Base-by-base conservation (phyloP, 2,329 filamentous ascomycete species). In the Chaetomiaceae sp. region DNA sequence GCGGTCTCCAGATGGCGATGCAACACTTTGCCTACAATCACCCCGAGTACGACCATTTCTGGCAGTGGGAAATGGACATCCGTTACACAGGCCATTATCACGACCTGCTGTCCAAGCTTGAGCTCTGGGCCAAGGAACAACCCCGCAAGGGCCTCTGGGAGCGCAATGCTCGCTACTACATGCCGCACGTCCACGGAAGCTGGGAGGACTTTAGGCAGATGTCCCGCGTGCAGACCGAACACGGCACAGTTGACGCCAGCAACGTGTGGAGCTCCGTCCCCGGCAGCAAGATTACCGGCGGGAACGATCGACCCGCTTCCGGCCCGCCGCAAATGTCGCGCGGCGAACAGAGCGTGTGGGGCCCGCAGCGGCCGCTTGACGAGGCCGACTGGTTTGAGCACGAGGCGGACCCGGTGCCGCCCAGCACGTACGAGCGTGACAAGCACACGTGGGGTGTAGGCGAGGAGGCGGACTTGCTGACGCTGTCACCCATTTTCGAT, bases 41-140 rank as follows among this genome's bases (percentile, higher is more conserved):
- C 65, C 86, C 87, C 1, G 89, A 95, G 63, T 95, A 90, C 60
- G 88, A 94, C 38, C 87, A 82, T 67, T 88, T 89, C 65, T 95
- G 89, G 89, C 87, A 95, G 56, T 94, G 89, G 87, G 89, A 95
- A 65, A 91, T 95, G 83, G 89, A 95, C 59, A 81, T 90, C 36
- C 83, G 88, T 24, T 95, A 94, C 64, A 93, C 86, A 0, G 88
- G 89, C 29, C 88, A 95, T 66, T 91, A 86, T 69, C 89, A 85
- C 55, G 79, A 87, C 51, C 66, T 88, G 17, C 77, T 91, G 59
- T 76, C 80, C 55, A 84, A 84, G 60, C 69, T 88, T 30, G 75
- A 79, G 57, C 68, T 70, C 36, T 93, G 85, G 84, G 76, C 85
- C 14, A 78, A 74, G 53, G 68, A 77, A 38, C 87, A 93, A 65